phyloP scores from a whole-genome alignment of 1,284 basidiomycete species.

The Chalciporus sp. region DNA sequence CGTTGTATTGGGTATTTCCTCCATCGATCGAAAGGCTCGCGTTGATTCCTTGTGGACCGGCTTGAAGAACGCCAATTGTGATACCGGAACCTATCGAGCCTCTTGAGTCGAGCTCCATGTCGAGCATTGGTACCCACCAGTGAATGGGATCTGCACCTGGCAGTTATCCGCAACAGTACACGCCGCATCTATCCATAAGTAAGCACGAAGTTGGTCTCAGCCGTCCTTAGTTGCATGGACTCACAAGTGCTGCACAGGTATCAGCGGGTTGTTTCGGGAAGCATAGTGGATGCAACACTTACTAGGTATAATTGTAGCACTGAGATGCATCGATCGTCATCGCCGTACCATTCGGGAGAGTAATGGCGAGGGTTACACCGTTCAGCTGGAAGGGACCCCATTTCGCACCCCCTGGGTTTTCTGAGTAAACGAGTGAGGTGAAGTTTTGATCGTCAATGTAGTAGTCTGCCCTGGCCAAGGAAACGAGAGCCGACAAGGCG shows the following conservation, averaged over 20 bases:
- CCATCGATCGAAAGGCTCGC: conserved; percentile 18
- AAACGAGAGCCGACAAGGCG: neutral
- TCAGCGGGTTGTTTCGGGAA: neutral
- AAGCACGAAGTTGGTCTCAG: neutral
- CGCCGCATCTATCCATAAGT: conserved; percentile 11
- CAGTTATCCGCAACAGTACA: conserved; percentile 15
- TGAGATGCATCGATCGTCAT: conserved; percentile 19
- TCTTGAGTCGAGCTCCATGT: neutral
- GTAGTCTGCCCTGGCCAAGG: conserved; percentile 16
- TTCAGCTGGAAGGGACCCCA: conserved; percentile 15
- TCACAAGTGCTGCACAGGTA: conserved; percentile 9
- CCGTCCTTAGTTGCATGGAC: neutral
- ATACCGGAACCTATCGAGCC: conserved; percentile 21
- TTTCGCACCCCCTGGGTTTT: conserved; percentile 13
- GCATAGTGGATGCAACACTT: neutral
- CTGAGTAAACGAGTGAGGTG: conserved; percentile 17
- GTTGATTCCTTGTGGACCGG: conserved; percentile 15
- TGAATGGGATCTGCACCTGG: conserved; percentile 22
- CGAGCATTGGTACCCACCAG: conserved; percentile 1
- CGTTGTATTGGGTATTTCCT: conserved; percentile 7
- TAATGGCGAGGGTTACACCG: conserved; percentile 13
- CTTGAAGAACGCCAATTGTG: conserved; percentile 21
- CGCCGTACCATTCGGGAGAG: conserved; percentile 13
- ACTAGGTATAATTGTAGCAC: conserved; percentile 24
- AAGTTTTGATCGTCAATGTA: conserved; percentile 22